Percentiles rank a stretch among this genome's conserved stretches.
phyloP scores from a whole-genome alignment of 2,329 filamentous ascomycete genomes.

The Teratosphaeria nubilosa region DNA sequence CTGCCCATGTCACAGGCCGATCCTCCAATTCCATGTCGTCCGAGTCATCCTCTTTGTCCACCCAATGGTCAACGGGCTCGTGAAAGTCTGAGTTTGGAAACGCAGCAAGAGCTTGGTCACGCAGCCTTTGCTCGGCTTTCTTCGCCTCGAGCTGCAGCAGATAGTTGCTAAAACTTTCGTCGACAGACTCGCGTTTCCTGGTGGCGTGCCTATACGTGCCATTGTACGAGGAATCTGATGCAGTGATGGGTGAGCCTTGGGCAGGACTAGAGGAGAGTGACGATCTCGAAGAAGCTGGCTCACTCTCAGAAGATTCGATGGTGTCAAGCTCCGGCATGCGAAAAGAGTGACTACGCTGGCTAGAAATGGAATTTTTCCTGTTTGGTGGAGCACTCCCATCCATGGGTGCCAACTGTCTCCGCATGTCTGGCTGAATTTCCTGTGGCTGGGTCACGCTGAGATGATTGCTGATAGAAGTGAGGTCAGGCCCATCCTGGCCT shows the following conservation, averaged over 20 bases:
- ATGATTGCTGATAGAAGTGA: neutral
- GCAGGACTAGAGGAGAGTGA: conserved; percentile 33
- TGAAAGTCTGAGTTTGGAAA: conserved; percentile 63
- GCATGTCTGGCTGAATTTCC: conserved; percentile 13
- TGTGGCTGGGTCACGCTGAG: conserved; percentile 1
- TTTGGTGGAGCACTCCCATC: conserved; percentile 24
- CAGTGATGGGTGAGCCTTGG: conserved; percentile 31
- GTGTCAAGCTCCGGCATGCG: conserved; percentile 50
- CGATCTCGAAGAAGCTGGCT: conserved; percentile 23
- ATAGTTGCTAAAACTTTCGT: conserved; percentile 66
- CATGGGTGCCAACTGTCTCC: conserved; percentile 16
- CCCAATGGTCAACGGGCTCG: conserved; percentile 62
- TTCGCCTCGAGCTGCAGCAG: conserved; percentile 69
- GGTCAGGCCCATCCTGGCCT: neutral
- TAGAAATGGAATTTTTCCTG: conserved; percentile 23
- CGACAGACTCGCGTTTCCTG: conserved; percentile 54
- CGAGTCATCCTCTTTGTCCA: conserved; percentile 41
- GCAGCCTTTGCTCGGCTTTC: conserved; percentile 69
- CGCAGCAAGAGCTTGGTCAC: conserved; percentile 64
- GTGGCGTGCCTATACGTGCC: conserved; percentile 43
- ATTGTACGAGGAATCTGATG: conserved; percentile 38
- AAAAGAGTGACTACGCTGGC: conserved; percentile 42
- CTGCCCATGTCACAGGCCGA: conserved; percentile 29
- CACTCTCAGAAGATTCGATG: conserved; percentile 49
- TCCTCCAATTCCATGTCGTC: conserved; percentile 25